Base-by-base conservation (phyloP, 1,284 basidiomycete genomes). In the Tilletiopsis washingtonensis region DNA sequence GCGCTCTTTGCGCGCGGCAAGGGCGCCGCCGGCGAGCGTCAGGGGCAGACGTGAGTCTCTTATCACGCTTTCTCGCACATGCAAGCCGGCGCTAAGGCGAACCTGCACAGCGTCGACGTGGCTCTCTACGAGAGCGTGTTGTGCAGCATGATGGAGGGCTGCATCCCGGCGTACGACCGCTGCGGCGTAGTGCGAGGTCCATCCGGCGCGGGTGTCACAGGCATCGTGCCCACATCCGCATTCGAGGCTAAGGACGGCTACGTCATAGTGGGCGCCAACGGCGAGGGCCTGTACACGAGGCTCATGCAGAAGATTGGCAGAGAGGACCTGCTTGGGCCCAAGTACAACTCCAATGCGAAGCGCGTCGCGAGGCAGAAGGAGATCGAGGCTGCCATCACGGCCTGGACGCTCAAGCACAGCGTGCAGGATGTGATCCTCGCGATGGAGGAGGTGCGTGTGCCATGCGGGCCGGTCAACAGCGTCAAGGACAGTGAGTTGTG, bases 131-230 rank as follows among this genome's bases (percentile, higher is more conserved):
- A 46, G 25, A 17, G 38, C n/a, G 29, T 46, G 4, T 39, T 46
- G 32, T n/a, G n/a, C n/a, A 40, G 19, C n/a, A 46, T 46, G 45
- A 46, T 46, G 45, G 45, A 46, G 39, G 45, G 45, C 7, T n/a
- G 44, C 32, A 19, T 46, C n/a, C 45, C 45, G 5, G 39, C 36
- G 7, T 46, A 46, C 19, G 25, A 26, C 19, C 9, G 45, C 15
- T 44, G 38, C n/a, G 45, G 45, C n/a, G 21, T 24, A 15, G 24
- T 46, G 6, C 45, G 45, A 23, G 45, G 45, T 21, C 45, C 45
- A 11, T 17, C n/a, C 21, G 45, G 45, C 12, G 21, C 45, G n/a
- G 45, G 45, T 6, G 45, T 46, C 5, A 46, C 45, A 15, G 45
- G 45, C 39, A 46, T 46, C 36, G 45, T 46, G 17, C 45, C 45